These are phyloP conservation scores for Rhynchospora tenuis DNA, from an alignment of 176 grass and related monocot species.

Conservation along the genomic window DNA sequence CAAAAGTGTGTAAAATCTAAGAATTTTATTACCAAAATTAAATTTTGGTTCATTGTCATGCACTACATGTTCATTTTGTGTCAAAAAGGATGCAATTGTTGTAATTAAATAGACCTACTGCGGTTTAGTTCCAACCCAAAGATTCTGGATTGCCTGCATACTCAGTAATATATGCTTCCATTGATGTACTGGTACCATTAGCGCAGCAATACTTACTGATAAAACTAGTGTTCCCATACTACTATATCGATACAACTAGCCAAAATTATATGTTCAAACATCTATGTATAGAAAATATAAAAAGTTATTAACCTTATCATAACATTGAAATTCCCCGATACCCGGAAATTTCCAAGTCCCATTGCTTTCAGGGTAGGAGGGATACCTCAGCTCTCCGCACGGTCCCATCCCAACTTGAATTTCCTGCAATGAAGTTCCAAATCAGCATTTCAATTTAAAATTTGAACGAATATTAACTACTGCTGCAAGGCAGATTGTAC, in stretches of 20 bases:
- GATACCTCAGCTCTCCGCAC: constrained; percentile 92
- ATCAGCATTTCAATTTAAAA: not conserved
- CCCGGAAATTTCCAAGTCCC: constrained; percentile 91
- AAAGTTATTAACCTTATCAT: constrained; percentile 56
- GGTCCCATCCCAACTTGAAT: constrained; percentile 95
- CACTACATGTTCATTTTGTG: not conserved
- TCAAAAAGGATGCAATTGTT: not conserved
- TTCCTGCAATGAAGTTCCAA: constrained; percentile 41
- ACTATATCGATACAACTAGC: not conserved
- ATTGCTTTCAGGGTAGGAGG: constrained; percentile 91
- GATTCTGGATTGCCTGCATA: not conserved
- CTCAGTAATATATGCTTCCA: not conserved
- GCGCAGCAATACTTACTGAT: not conserved
- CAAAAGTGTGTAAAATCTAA: not conserved
- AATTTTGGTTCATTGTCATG: not conserved
- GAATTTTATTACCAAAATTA: not conserved
- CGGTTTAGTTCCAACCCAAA: not conserved
- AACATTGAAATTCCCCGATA: constrained; percentile 94
- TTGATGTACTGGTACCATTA: not conserved
- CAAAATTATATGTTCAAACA: not conserved
- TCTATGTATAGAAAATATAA: not conserved
- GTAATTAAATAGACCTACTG: not conserved
- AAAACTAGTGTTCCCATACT: not conserved
- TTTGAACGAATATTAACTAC: not conserved
- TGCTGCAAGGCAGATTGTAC: not conserved